Percentiles rank a stretch among this genome's conserved stretches.
Evolutionary conservation across 768 basidiomycete genomes (phyloP).

Genomic region (Hirschioporus abietinus): DNA sequence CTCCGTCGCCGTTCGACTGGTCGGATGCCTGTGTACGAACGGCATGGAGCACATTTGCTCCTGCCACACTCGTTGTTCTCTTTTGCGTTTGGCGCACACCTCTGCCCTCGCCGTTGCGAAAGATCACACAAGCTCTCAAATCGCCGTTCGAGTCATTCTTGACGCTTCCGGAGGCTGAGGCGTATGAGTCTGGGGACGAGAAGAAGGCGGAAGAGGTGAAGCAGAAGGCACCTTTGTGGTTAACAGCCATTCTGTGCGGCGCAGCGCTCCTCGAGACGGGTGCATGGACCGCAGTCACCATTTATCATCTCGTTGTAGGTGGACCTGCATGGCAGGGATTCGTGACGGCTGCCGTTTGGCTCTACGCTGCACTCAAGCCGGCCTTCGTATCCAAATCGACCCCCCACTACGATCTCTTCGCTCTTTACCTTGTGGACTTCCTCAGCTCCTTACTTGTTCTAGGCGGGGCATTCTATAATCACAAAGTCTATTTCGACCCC

Average conservation of each 20-base stretch:
- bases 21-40: conserved; percentile 41
- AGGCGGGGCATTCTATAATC: conserved; percentile 50
- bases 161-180: conserved; percentile 24
- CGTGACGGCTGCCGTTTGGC: conserved; percentile 53
- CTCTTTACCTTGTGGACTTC: conserved; percentile 48
- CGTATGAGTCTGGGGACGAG: conserved; percentile 12
- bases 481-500: conserved; percentile 36
- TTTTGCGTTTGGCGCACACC: conserved; percentile 29
- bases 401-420: conserved; percentile 58
- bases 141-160: conserved; percentile 21
- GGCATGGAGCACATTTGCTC: conserved; percentile 46
- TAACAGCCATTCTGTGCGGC: conserved; percentile 49
- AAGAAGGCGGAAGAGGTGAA: conserved; percentile 7
- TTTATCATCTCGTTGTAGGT: conserved; percentile 43
- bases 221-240: conserved; percentile 46
- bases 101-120: conserved; percentile 13
- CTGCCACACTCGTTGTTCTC: conserved; percentile 40
- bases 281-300: conserved; percentile 54
- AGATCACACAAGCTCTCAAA: conserved; percentile 8
- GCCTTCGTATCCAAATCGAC: conserved; percentile 49
- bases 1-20: conserved; percentile 29
- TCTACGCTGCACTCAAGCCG: conserved; percentile 57
- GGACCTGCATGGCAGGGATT: conserved; percentile 35
- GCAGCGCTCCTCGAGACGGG: conserved; percentile 53
- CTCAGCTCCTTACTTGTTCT: conserved; percentile 41